Evolutionary conservation across 1,284 basidiomycete species (phyloP), one percentile per base, ranked within the genome.

Genomic region (Melampsora americana): DNA sequence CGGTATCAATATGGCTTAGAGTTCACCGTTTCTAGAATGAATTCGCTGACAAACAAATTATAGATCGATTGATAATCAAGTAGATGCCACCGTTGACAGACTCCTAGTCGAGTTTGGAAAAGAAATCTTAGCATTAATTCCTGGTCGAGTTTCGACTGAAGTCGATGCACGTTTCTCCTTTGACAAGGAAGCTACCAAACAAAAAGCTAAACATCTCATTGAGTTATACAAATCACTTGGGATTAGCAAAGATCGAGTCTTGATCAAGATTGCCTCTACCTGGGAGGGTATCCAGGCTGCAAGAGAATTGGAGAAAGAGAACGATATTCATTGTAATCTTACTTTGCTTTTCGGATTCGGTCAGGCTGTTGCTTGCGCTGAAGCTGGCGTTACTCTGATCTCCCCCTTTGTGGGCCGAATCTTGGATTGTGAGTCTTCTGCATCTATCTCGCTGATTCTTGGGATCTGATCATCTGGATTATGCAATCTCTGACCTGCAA

Each of bases 271-370:
- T 81, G 95, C 95, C 42, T 96, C 95, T 53, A 96, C 95, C 69
- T 99, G 93, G 92, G 95, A 98, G 85, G 96, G 95, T 85, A 99
- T 99, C 86, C 95, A 98, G 85, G 95, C 95, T 79, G 95, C 95
- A 66, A 89, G 93, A 79, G 91, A 95, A 85, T 90, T 99, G 81
- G 95, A 99, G 87, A 84, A 88, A 79, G 90, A 97, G 82, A 88
- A 92, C 71, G 88, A 88, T 81, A 98, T 99, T 84, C 95, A 97
- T 83, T 97, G 94, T 88, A 99, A 99, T 87, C 88, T 99, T 80
- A 99, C 96, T 69, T 90, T 99, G 79, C 89, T 99, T 80, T 99
- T 99, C 86, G 95, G 96, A 80, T 98, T 99, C 85, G 90, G 87
- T 74, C 95, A 99, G 86, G 95, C 96, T 77, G 95, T 99, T 81